A percentile compares a stretch with the other conserved stretches of the same genome.
phyloP scores from a whole-genome alignment of 176 grass and related monocot genomes.

The Paspalum vaginatum region DNA sequence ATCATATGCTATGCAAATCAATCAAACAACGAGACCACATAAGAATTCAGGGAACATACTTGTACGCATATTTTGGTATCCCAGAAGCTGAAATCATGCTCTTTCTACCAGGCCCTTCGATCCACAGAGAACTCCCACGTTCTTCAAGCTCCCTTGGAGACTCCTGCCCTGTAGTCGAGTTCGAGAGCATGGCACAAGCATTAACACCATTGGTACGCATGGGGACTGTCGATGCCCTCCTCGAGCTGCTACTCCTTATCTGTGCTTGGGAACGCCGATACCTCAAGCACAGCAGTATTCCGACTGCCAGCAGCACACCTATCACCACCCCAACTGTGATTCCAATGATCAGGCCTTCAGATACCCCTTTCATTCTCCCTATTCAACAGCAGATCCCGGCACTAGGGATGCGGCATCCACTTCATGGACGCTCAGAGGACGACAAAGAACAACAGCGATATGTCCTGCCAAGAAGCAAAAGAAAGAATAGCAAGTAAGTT shows the following conservation, averaged over 20 bases:
- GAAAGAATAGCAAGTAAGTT: constrained; percentile 31
- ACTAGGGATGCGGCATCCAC: constrained; percentile 30
- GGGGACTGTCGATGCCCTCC: constrained; percentile 70
- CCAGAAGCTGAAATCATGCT: constrained; percentile 78
- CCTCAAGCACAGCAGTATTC: constrained; percentile 69
- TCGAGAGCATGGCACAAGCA: constrained; percentile 50
- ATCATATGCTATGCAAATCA: constrained; percentile 25
- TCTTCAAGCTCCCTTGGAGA: constrained; percentile 58
- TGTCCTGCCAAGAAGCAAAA: constrained; percentile 45
- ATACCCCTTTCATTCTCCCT: constrained; percentile 56
- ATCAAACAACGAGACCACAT: constrained; percentile 22
- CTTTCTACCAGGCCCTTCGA: constrained; percentile 62
- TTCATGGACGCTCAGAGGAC: constrained; percentile 40
- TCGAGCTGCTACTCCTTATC: constrained; percentile 75
- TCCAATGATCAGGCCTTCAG: constrained; percentile 73
- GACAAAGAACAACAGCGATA: constrained; percentile 26
- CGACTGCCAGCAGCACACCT: constrained; percentile 70
- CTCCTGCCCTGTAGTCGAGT: constrained; percentile 69
- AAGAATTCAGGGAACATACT: constrained; percentile 59
- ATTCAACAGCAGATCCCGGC: constrained; percentile 19
- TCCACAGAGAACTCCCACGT: constrained; percentile 44
- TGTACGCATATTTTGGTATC: constrained; percentile 90
- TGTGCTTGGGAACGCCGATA: constrained; percentile 55
- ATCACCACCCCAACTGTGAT: constrained; percentile 74
- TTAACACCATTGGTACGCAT: constrained; percentile 64